Base-by-base conservation (phyloP, 305 asterid genomes). In the Solanum hybrid region DNA sequence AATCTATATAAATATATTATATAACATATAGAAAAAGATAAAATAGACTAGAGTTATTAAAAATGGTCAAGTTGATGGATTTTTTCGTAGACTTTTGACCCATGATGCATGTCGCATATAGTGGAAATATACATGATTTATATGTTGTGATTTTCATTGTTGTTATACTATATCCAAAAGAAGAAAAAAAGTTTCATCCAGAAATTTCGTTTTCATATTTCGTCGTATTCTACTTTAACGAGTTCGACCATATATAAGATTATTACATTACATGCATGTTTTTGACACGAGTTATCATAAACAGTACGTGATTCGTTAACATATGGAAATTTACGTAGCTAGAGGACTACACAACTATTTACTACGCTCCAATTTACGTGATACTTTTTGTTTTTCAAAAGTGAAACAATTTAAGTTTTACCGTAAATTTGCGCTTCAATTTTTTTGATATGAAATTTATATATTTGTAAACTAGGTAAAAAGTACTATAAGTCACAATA, bases 401-500 rank as follows among this genome's bases (percentile, higher is more conserved):
- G 60, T 45, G 7, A 45, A 45, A 45, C 7, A 45, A 2, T 45
- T 45, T 13, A 45, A 45, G 1, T 4, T 45, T 45, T 45, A 45
- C 0, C 60, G 0, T 0, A 0, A 45, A 13, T 45, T 45, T 45
- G 19, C 1, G 56, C 7, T 42, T 42, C 19, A 42, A 42, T 42
- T 42, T 42, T 42, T 4, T 42, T 42, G 6, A 42, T 4, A 42
- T 42, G 19, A 42, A 42, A 42, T 42, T 42, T 42, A 42, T 42
- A 42, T 4, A 42, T 42, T 42, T 42, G 56, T 13, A 42, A 42
- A 42, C 56, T 42, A 42, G 1, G 7, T 42, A 42, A 42, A 42
- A 42, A 42, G 56, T 13, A 42, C 56, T 42, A 42, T 0, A 42
- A 42, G 56, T 42, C 19, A 42, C 56, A 42, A 42, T 13, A 42